Conservation (phyloP, 371 early-diverging fungal species). For the Dinochytrium kinnereticum region DNA sequence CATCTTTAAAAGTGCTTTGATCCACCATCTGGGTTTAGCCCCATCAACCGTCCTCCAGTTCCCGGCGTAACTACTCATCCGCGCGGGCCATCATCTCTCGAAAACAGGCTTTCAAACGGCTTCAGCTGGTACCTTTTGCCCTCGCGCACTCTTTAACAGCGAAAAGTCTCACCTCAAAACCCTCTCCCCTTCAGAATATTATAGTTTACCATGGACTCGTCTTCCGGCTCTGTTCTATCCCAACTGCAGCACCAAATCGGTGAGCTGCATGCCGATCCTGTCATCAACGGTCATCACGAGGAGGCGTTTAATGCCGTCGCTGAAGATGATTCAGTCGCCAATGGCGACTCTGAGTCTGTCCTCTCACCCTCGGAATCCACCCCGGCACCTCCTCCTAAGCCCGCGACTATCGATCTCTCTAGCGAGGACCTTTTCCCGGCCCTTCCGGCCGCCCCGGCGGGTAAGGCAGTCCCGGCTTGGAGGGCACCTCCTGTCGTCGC, state of each 20-base stretch:
- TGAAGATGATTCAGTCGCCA: conserved; percentile 1
- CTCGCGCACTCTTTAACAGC: too few relatives aligned
- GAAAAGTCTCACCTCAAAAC: too few relatives aligned
- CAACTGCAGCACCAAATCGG: conserved; percentile 29
- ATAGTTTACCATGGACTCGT: conserved; percentile 5
- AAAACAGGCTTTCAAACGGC: conserved; percentile 13
- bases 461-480: conserved; percentile 23
- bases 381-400: too few relatives aligned
- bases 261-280: conserved; percentile 24
- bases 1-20: background rate
- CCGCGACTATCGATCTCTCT: conserved; percentile 34
- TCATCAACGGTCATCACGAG: conserved; percentile 24
- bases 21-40: conserved; percentile 1
- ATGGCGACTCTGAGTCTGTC: conserved; percentile 4
- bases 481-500: conserved; percentile 26
- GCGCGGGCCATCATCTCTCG: conserved; percentile 5
- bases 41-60: conserved; percentile 1
- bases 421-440: conserved; percentile 50
- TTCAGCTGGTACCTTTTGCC: too few relatives aligned
- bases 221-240: conserved; percentile 25
- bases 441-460: conserved; percentile 31
- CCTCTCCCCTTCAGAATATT: background rate
- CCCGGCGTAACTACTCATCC: background rate
- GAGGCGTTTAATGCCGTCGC: background rate
- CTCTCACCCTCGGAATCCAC: background rate